Evolutionary conservation across 441 rosid genomes (phyloP).

Genomic region (Omphalea diandra): DNA sequence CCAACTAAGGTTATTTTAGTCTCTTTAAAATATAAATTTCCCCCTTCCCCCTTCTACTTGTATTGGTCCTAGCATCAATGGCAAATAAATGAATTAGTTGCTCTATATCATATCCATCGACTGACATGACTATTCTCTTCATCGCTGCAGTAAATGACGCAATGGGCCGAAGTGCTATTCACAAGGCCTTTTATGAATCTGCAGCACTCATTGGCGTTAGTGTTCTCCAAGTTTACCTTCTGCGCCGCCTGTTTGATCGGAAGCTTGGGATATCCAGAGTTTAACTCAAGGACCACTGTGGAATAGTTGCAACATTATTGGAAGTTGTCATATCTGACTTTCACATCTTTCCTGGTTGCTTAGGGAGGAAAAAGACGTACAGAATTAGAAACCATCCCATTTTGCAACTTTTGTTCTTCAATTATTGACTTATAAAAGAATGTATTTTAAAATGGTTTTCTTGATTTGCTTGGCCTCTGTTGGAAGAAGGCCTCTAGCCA

Average conservation of each 20-base stretch:
- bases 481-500: background rate
- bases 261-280: conserved; percentile 71
- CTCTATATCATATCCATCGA: background rate
- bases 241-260: conserved; percentile 57
- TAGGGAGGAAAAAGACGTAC: conserved; percentile 14
- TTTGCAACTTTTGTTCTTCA: background rate
- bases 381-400: conserved; percentile 17
- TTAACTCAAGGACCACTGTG: conserved; percentile 24
- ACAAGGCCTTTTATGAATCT: conserved; percentile 66
- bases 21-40: too few relatives aligned
- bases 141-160: conserved; percentile 57
- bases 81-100: background rate
- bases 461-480: background rate
- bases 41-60: too few relatives aligned
- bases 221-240: conserved; percentile 64
- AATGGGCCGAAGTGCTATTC: conserved; percentile 57
- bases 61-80: too few relatives aligned
- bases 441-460: background rate
- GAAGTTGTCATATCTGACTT: conserved; percentile 19
- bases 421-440: too few relatives aligned
- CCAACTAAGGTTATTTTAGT: too few relatives aligned
- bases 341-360: background rate
- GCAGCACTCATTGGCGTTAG: conserved; percentile 59
- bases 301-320: conserved; percentile 1
- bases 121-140: background rate